phyloP scores from a whole-genome alignment of 768 basidiomycete species.

The Gloeostereum incarnatum region DNA sequence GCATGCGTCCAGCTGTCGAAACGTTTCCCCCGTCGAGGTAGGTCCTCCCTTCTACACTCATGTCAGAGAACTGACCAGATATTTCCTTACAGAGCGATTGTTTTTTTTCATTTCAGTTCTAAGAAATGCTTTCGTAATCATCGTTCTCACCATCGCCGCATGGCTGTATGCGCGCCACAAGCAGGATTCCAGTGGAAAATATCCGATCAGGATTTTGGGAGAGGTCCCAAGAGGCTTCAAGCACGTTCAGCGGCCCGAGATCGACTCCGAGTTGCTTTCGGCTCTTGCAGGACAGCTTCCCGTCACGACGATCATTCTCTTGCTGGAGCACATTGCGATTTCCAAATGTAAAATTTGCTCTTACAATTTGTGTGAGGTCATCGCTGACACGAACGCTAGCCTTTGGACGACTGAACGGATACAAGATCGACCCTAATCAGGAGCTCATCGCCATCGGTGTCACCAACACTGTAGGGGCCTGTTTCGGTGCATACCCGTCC shows the following conservation, averaged over 20 bases:
- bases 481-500: constrained; percentile 90
- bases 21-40: constrained; percentile 56
- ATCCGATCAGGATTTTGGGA: constrained; percentile 77
- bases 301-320: constrained; percentile 79
- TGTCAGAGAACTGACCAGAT: constrained; percentile 2
- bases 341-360: constrained; percentile 61
- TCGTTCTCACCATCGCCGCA: constrained; percentile 79
- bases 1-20: constrained; percentile 38
- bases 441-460: constrained; percentile 98
- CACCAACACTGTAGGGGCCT: constrained; percentile 82
- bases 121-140: constrained; percentile 81
- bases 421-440: constrained; percentile 91
- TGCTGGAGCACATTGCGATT: constrained; percentile 96
- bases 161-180: constrained; percentile 76
- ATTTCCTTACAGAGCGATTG: constrained; percentile 36
- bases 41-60: constrained; percentile 9
- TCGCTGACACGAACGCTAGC: constrained; percentile 30
- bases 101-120: constrained; percentile 76
- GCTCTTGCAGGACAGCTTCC: constrained; percentile 74
- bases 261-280: constrained; percentile 37
- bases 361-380: not conserved
- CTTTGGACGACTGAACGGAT: constrained; percentile 90
- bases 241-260: constrained; percentile 34
- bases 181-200: constrained; percentile 46
- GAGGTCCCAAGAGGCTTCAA: constrained; percentile 82